phyloP scores from a whole-genome alignment of 805 yeast genomes.

The Lipomyces orientalis region DNA sequence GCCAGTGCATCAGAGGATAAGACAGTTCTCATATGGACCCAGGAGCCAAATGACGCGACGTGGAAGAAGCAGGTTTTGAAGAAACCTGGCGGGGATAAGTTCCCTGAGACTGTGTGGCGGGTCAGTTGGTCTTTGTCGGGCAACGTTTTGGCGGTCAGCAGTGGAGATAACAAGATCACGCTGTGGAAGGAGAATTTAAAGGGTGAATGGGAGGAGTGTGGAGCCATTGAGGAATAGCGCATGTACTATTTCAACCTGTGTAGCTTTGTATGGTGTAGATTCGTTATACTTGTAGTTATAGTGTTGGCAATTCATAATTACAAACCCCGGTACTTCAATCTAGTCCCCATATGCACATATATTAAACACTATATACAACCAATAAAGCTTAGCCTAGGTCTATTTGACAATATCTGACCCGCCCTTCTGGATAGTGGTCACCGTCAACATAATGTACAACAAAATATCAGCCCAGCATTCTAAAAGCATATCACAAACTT shows the following conservation, averaged over 20 bases:
- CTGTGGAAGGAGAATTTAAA: slow-evolving; percentile 94
- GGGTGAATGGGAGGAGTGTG: slow-evolving; percentile 98
- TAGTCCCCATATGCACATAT: background rate
- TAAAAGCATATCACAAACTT: background rate
- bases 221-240: slow-evolving; percentile 80
- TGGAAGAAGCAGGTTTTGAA: slow-evolving; percentile 85
- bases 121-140: slow-evolving; percentile 98
- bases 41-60: slow-evolving; percentile 60
- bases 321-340: background rate
- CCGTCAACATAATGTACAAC: background rate
- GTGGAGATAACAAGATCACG: slow-evolving; percentile 95
- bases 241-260: background rate
- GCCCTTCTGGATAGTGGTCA: background rate
- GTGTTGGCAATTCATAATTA: background rate
- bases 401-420: no score
- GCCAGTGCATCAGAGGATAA: slow-evolving; percentile 98
- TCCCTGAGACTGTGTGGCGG: slow-evolving; percentile 98
- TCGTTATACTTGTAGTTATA: background rate
- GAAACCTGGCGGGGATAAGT: slow-evolving; percentile 60
- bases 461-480: background rate
- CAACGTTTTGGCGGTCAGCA: slow-evolving; percentile 90
- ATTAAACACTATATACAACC: background rate
- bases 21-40: slow-evolving; percentile 94
- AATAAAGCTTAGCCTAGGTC: background rate
- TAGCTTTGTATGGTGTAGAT: slow-evolving; percentile 5